Evolutionary conservation across 208 protist species (phyloP), one percentile per base, ranked within the genome.

Genomic region (Zelonia costaricensis): DNA sequence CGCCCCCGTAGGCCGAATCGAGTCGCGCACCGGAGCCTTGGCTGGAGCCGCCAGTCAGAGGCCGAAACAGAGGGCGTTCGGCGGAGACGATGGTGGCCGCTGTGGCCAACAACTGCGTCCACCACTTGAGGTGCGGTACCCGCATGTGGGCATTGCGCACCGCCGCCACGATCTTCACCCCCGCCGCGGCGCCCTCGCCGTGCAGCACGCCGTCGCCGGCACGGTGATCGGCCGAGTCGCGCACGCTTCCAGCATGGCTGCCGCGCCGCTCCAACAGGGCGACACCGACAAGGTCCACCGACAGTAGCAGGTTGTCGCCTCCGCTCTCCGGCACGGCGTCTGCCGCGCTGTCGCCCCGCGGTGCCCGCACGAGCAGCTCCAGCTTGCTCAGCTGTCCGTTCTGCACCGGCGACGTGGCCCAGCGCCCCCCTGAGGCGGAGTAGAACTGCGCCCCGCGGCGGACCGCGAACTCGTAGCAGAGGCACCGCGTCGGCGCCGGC

Each of bases 121-220:
- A 73, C 66, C 66, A 73, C 27, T 39, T 62, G 51, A 73, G 49
- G 27, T 73, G 58, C 18, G 57, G 52, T 16, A 73, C 58, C 2
- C 36, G 36, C n/a, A 73, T 13, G 1, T 46, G 56, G 27, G 39
- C 18, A n/a, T 61, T 12, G 20, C 38, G 57, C 43, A 73, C 10
- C 18, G 52, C 40, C 27, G 45, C 66, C 2, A 42, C 27, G n/a
- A 61, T 30, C 15, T 43, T 51, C 48, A 61, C n/a, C 1, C 27
- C 22, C n/a, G 20, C 33, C 2, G 36, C 38, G 20, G 22, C 9
- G 15, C 23, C 31, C 43, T 28, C 20, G 5, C 18, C n/a, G 9
- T 20, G 13, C 6, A n/a, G 13, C 42, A n/a, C 5, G 13, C 20
- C 53, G 46, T 35, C 36, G 36, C 10, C 36, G 36, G 9, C 36